These are phyloP conservation scores for Talaromyces ruber DNA, from an alignment of 495 filamentous ascomycete genomes.

Conservation along the genomic window DNA sequence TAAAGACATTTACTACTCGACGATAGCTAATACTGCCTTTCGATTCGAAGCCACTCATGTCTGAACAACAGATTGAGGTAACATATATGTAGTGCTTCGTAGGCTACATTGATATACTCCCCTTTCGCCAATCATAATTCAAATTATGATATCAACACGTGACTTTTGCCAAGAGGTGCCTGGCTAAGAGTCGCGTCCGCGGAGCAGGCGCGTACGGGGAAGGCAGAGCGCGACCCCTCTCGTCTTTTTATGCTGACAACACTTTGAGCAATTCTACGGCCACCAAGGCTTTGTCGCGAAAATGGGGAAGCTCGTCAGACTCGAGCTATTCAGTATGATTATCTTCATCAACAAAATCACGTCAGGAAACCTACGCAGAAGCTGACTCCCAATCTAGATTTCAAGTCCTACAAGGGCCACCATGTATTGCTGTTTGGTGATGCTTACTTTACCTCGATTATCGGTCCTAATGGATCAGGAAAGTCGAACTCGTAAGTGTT, in stretches of 20 bases:
- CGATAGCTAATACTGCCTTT: neutral
- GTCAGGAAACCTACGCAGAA: neutral
- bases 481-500: slow-evolving; percentile 99
- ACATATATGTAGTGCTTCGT: too few species aligned
- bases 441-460: slow-evolving; percentile 98
- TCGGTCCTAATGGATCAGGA: slow-evolving; percentile 97
- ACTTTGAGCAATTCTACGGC: neutral
- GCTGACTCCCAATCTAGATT: slow-evolving; percentile 54
- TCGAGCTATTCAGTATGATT: slow-evolving; percentile 84
- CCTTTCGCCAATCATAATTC: neutral
- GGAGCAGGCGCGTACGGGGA: neutral
- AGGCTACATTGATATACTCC: too few species aligned
- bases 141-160: neutral
- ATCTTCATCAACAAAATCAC: neutral
- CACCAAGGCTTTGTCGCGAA: slow-evolving; percentile 11
- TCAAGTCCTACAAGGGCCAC: slow-evolving; percentile 98
- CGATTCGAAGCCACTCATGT: neutral
- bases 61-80: neutral
- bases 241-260: neutral
- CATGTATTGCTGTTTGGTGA: slow-evolving; percentile 93
- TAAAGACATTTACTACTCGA: neutral
- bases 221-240: neutral
- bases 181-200: neutral
- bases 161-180: neutral
- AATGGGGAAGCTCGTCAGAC: slow-evolving; percentile 85